Evolutionary conservation across 257 asterid species (phyloP).

Genomic region (Lycium barbarum): DNA sequence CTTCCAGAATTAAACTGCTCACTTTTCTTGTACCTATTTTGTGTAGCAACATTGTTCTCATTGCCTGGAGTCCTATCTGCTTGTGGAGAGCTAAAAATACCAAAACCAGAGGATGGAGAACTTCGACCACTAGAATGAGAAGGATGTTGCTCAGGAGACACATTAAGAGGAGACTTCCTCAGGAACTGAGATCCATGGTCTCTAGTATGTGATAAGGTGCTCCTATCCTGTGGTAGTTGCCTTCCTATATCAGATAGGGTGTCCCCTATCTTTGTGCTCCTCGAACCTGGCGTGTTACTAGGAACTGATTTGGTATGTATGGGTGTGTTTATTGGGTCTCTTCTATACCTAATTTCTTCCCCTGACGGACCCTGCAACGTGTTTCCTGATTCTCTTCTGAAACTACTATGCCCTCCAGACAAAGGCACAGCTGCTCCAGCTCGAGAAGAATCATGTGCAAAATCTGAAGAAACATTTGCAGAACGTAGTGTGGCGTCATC

Average conservation of each 20-base stretch:
- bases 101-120: slow-evolving; percentile 55
- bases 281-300: slow-evolving; percentile 11
- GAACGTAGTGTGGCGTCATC: slow-evolving; percentile 34
- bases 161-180: slow-evolving; percentile 28
- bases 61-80: slow-evolving; percentile 34
- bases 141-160: slow-evolving; percentile 41
- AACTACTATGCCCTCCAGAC: slow-evolving; percentile 48
- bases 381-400: slow-evolving; percentile 48
- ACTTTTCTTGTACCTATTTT: slow-evolving; percentile 63
- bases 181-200: slow-evolving; percentile 27
- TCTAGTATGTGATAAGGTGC: slow-evolving; percentile 38
- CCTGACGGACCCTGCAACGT: neutral
- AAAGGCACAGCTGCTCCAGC: slow-evolving; percentile 32
- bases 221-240: slow-evolving; percentile 39
- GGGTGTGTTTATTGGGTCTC: slow-evolving; percentile 30
- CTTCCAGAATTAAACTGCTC: slow-evolving; percentile 44
- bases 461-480: slow-evolving; percentile 20
- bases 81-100: slow-evolving; percentile 49
- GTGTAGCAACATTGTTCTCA: slow-evolving; percentile 40
- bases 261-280: slow-evolving; percentile 33
- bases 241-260: slow-evolving; percentile 35
- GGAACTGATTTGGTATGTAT: no score
- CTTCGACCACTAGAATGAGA: slow-evolving; percentile 35
- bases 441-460: slow-evolving; percentile 34
- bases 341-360: slow-evolving; percentile 38